Evolutionary conservation across 2,329 filamentous ascomycete species (phyloP).

Genomic region (Blastomyces percursus): DNA sequence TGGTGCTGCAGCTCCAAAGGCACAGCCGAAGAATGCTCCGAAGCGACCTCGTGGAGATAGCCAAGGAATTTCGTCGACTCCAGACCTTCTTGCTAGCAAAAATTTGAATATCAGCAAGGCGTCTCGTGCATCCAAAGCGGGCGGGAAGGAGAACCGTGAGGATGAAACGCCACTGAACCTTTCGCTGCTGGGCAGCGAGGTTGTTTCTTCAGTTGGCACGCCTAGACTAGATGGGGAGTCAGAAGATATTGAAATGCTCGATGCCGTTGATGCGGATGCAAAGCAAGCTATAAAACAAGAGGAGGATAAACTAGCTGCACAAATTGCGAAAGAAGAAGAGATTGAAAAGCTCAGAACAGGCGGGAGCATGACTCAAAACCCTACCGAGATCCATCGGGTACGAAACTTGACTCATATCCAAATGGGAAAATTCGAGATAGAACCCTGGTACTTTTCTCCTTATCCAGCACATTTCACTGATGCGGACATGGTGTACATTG

Average conservation of each 20-base stretch:
- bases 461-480: constrained; percentile 85
- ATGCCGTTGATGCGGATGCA: constrained; percentile 24
- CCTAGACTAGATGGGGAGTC: constrained; percentile 26
- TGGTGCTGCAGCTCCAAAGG: constrained; percentile 37
- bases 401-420: constrained; percentile 90
- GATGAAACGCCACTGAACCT: constrained; percentile 26
- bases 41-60: constrained; percentile 42
- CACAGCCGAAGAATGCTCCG: constrained; percentile 46
- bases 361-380: constrained; percentile 98
- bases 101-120: constrained; percentile 38
- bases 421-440: constrained; percentile 83
- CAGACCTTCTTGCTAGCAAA: constrained; percentile 40
- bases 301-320: constrained; percentile 27
- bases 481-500: constrained; percentile 86
- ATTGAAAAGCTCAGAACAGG: constrained; percentile 92
- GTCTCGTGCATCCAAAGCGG: constrained; percentile 44
- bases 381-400: constrained; percentile 89
- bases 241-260: constrained; percentile 36
- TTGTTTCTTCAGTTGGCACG: constrained; percentile 30
- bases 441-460: constrained; percentile 98
- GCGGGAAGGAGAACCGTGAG: constrained; percentile 51
- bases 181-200: constrained; percentile 26
- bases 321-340: constrained; percentile 65
- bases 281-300: constrained; percentile 25
- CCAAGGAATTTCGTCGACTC: constrained; percentile 47